Evolutionary conservation across 75 land plant species (phyloP).

Genomic region (Pseudotsuga menziesii): DNA sequence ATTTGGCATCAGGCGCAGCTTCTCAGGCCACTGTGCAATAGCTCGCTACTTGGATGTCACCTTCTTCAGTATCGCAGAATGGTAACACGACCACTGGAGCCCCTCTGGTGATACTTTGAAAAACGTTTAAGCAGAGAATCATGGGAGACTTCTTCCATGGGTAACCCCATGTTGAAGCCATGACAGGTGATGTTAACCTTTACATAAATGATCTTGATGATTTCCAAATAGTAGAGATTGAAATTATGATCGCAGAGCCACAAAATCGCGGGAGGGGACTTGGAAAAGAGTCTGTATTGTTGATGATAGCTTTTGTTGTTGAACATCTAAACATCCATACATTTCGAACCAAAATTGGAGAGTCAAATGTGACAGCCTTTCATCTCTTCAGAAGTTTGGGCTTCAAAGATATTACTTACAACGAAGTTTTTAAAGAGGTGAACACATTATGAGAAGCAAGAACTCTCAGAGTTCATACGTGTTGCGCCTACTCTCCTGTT

Average conservation of each 20-base stretch:
- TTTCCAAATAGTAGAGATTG: constrained; percentile 53
- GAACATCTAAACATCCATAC: constrained; percentile 39
- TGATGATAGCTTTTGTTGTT: constrained; percentile 74
- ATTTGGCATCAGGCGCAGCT: no score
- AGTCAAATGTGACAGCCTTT: constrained; percentile 56
- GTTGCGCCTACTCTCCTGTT: no score
- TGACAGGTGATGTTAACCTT: constrained; percentile 89
- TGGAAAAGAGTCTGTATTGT: constrained; percentile 64
- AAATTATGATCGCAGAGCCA: constrained; percentile 83
- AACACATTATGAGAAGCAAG: no score
- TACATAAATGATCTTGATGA: constrained; percentile 78
- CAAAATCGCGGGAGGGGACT: constrained; percentile 80
- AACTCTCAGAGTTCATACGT: no score
- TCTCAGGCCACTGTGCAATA: no score
- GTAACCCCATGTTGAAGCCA: no score
- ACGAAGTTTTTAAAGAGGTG: constrained; percentile 10
- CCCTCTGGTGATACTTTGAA: no score
- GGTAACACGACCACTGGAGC: no score
- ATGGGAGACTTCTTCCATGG: no score
- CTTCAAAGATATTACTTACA: constrained; percentile 6
- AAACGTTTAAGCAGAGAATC: no score
- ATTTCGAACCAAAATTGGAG: constrained; percentile 75
- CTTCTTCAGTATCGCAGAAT: no score
- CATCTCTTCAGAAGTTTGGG: constrained; percentile 64
- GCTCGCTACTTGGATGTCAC: no score